phyloP scores from a whole-genome alignment of 345 rosid genomes.

The Moricandia arvensis region DNA sequence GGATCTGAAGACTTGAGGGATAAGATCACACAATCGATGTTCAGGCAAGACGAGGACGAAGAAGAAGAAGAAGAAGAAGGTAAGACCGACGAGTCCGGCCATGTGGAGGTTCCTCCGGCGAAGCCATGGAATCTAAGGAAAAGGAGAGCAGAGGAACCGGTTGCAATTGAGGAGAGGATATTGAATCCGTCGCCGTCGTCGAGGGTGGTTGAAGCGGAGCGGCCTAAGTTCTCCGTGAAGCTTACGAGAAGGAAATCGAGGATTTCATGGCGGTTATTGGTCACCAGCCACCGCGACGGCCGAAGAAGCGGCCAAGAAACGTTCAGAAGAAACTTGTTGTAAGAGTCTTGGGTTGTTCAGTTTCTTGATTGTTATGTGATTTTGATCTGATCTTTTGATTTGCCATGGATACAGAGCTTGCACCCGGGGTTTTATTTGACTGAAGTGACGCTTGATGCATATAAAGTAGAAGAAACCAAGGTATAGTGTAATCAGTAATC shows the following conservation, averaged over 20 bases:
- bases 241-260: conserved; percentile 63
- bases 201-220: conserved; percentile 25
- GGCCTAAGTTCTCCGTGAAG: conserved; percentile 45
- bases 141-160: conserved; percentile 60
- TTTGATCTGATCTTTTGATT: not conserved
- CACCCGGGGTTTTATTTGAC: conserved; percentile 77
- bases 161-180: conserved; percentile 37
- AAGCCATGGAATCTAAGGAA: conserved; percentile 89
- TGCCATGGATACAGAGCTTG: conserved; percentile 46
- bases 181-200: conserved; percentile 37
- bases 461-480: conserved; percentile 63
- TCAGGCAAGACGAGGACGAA: conserved; percentile 36
- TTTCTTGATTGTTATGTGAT: not conserved
- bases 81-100: conserved; percentile 22
- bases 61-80: conserved; percentile 26
- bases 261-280: conserved; percentile 58
- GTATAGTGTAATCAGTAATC: conserved; percentile 1
- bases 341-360: conserved; percentile 16
- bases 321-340: conserved; percentile 79
- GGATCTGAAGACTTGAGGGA: conserved; percentile 53
- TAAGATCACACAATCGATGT: conserved; percentile 46
- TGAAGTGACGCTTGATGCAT: conserved; percentile 64
- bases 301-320: conserved; percentile 64
- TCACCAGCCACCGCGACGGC: conserved; percentile 66
- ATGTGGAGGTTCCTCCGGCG: conserved; percentile 33